phyloP scores from a whole-genome alignment of 176 grass and related monocot species.

The Cocos nucifera region DNA sequence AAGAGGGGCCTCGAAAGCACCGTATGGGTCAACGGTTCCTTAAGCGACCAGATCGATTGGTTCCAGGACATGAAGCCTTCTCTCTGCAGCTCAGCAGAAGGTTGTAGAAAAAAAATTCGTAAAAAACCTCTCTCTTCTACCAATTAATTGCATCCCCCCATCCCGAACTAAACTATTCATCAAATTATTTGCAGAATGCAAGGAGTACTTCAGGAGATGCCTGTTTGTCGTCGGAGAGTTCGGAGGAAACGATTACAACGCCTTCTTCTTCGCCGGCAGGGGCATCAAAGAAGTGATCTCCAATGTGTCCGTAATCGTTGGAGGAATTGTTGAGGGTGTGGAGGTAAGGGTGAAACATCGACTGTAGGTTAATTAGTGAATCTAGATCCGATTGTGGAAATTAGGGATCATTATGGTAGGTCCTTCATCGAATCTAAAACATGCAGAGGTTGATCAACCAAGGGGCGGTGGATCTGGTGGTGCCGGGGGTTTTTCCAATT shows the following conservation, averaged over 20 bases:
- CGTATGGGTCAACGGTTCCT: constrained; percentile 69
- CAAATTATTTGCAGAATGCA: constrained; percentile 37
- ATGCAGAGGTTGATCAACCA: constrained; percentile 43
- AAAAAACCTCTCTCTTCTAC: not conserved
- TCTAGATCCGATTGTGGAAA: too few species aligned
- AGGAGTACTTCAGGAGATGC: constrained; percentile 34
- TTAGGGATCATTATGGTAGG: too few species aligned
- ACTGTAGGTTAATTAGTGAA: too few species aligned
- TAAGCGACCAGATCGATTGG: constrained; percentile 66
- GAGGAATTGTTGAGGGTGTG: constrained; percentile 38
- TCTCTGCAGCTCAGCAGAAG: constrained; percentile 47
- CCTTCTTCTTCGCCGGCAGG: constrained; percentile 43
- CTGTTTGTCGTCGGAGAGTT: constrained; percentile 66
- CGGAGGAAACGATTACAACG: constrained; percentile 84
- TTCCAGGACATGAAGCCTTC: constrained; percentile 62
- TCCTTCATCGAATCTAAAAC: too few species aligned
- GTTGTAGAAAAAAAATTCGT: constrained; percentile 20
- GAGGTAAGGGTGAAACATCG: too few species aligned
- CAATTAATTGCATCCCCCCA: not conserved
- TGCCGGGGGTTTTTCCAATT: constrained; percentile 73
- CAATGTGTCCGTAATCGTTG: constrained; percentile 46
- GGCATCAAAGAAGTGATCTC: constrained; percentile 29
- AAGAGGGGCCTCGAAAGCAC: constrained; percentile 38
- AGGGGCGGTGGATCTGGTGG: constrained; percentile 69
- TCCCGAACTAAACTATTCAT: not conserved